Conservation (phyloP, 805 yeast species). For the Saccharomycopsis javanensis region DNA sequence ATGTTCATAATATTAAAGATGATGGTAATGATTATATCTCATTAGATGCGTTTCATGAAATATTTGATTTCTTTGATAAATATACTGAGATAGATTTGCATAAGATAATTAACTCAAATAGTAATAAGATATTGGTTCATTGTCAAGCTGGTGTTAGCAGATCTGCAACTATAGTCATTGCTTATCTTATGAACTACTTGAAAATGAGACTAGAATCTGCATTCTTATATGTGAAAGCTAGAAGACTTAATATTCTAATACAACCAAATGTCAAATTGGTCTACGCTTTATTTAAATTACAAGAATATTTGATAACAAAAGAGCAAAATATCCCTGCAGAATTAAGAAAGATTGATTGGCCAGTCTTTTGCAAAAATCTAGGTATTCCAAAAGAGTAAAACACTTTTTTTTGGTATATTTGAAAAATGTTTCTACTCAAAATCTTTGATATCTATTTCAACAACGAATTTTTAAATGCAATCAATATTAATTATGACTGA, state of each 20-base stretch:
- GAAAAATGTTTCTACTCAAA: too few relatives aligned
- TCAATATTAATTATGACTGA: too few relatives aligned
- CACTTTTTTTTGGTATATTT: too few relatives aligned
- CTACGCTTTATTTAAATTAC: conserved; percentile 70
- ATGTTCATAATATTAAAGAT: conserved; percentile 69
- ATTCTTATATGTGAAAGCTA: conserved; percentile 77
- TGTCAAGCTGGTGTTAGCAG: conserved; percentile 95
- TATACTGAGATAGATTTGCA: conserved; percentile 28
- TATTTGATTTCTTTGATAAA: conserved; percentile 57
- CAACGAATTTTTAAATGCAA: too few relatives aligned
- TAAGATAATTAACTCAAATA: conserved; percentile 2
- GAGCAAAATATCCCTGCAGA: neutral
- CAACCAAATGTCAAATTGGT: conserved; percentile 89
- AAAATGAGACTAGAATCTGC: conserved; percentile 64
- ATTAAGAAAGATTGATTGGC: neutral
- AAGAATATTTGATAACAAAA: conserved; percentile 22
- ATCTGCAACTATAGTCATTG: conserved; percentile 91
- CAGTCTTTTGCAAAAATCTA: neutral
- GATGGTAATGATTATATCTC: conserved; percentile 82
- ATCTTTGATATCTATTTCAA: too few relatives aligned
- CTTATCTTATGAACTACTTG: conserved; percentile 80
- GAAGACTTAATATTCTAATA: conserved; percentile 83
- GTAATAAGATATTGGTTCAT: conserved; percentile 62
- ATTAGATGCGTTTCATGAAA: conserved; percentile 30
- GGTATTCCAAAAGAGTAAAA: neutral